phyloP scores from a whole-genome alignment of 1,284 basidiomycete species.

The Ceratobasidium sp. region DNA sequence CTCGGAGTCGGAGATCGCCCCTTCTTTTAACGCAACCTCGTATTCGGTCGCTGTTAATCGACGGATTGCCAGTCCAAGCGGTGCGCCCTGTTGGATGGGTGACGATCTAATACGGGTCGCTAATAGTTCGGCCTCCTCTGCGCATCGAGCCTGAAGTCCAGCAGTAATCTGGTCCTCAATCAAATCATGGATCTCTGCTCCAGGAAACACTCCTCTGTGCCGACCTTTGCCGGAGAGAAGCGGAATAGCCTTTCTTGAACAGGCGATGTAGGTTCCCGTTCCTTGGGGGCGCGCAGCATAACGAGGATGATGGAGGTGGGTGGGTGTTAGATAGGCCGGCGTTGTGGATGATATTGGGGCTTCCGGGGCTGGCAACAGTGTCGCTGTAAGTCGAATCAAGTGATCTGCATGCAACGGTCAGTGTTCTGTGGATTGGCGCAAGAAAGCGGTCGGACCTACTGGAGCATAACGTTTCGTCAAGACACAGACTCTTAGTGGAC shows the following conservation, averaged over 20 bases:
- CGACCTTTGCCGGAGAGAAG: constrained; percentile 32
- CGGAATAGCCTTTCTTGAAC: constrained; percentile 32
- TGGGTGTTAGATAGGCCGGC: constrained; percentile 29
- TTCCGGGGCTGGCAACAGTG: not conserved
- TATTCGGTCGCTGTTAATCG: constrained; percentile 26
- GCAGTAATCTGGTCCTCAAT: constrained; percentile 29
- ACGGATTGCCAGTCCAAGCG: constrained; percentile 21
- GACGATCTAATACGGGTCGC: constrained; percentile 15
- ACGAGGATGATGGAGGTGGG: constrained; percentile 37
- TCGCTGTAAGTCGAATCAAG: constrained; percentile 37
- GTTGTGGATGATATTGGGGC: constrained; percentile 24
- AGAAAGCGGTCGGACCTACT: constrained; percentile 10
- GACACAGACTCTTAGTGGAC: constrained; percentile 16
- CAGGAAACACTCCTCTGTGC: constrained; percentile 31
- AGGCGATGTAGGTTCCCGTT: constrained; percentile 20
- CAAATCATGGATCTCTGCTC: constrained; percentile 19
- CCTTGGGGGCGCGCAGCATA: constrained; percentile 30
- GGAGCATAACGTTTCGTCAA: constrained; percentile 39
- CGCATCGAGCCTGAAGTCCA: constrained; percentile 35
- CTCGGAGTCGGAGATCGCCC: not conserved
- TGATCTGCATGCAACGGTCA: constrained; percentile 25
- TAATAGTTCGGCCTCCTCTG: constrained; percentile 38
- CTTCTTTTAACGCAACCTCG: constrained; percentile 6
- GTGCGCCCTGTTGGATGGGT: constrained; percentile 8
- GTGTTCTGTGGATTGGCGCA: not conserved